Percentiles rank a stretch among this genome's conserved stretches.
phyloP scores from a whole-genome alignment of 106 monocot genomes.

The Ottelia alismoides region DNA sequence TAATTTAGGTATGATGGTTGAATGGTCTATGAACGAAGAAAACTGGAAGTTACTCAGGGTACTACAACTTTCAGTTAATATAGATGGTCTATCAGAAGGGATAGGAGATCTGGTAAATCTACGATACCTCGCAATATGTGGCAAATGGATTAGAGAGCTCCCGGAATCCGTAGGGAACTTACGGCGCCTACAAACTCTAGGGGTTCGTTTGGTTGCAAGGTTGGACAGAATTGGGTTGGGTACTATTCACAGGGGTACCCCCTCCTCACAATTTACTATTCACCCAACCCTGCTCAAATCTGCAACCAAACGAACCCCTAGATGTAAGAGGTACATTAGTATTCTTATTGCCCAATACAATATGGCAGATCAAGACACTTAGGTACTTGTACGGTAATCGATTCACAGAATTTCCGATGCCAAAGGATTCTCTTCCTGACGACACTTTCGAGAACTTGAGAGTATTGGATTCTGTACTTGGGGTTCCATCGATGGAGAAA shows the following conservation, averaged over 20 bases:
- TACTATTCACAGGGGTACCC: too few species aligned
- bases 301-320: too few species aligned
- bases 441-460: too few species aligned
- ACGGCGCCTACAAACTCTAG: conserved; percentile 17
- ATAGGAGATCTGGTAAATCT: conserved; percentile 22
- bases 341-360: neutral
- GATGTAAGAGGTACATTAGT: conserved; percentile 13
- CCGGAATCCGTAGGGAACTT: conserved; percentile 14
- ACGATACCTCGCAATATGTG: conserved; percentile 17
- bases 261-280: too few species aligned
- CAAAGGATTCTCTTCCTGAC: too few species aligned
- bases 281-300: too few species aligned
- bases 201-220: too few species aligned
- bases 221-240: too few species aligned
- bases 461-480: too few species aligned
- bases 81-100: conserved; percentile 9
- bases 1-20: too few species aligned
- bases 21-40: neutral
- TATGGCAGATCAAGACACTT: conserved; percentile 21
- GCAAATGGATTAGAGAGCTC: conserved; percentile 4
- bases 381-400: conserved; percentile 8
- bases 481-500: too few species aligned
- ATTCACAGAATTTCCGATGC: too few species aligned
- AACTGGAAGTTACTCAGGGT: conserved; percentile 18
- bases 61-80: conserved; percentile 8